Evolutionary conservation across 2,329 filamentous ascomycete genomes (phyloP).

Genomic region (Penicillium sp.): DNA sequence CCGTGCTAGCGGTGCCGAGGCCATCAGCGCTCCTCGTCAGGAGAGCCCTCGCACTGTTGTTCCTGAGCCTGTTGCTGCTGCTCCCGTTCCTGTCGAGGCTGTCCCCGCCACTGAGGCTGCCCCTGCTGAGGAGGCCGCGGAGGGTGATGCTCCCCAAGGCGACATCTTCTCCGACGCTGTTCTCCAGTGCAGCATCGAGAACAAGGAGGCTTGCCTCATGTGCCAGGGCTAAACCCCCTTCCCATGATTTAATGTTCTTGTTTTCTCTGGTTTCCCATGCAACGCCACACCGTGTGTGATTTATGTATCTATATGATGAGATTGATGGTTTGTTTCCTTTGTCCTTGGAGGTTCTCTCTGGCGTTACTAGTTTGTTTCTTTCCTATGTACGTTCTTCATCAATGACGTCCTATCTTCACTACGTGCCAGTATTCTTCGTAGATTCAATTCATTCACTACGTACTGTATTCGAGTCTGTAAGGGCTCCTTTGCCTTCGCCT

Average conservation of each 20-base stretch:
- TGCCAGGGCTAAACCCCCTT: constrained; percentile 74
- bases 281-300: constrained; percentile 14
- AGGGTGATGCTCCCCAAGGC: constrained; percentile 71
- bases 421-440: background rate
- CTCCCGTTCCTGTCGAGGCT: constrained; percentile 47
- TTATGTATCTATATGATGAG: constrained; percentile 35
- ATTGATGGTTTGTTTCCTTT: constrained; percentile 27
- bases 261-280: background rate
- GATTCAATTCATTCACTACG: background rate
- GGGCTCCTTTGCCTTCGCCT: too few relatives aligned
- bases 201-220: constrained; percentile 93
- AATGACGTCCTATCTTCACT: background rate
- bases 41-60: constrained; percentile 50
- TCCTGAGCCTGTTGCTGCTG: constrained; percentile 64
- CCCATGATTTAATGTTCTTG: constrained; percentile 14
- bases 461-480: background rate
- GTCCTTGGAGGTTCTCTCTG: constrained; percentile 5
- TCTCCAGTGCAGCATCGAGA: constrained; percentile 93
- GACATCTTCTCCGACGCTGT: constrained; percentile 96
- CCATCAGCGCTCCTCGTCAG: constrained; percentile 6
- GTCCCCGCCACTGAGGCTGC: constrained; percentile 62
- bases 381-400: background rate
- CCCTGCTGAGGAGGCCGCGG: constrained; percentile 59
- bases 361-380: background rate
- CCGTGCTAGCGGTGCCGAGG: constrained; percentile 64